A percentile compares a stretch with the other conserved stretches of the same genome.
Evolutionary conservation across 2,329 filamentous ascomycete genomes (phyloP).

Genomic region (Colletotrichum caudatum): DNA sequence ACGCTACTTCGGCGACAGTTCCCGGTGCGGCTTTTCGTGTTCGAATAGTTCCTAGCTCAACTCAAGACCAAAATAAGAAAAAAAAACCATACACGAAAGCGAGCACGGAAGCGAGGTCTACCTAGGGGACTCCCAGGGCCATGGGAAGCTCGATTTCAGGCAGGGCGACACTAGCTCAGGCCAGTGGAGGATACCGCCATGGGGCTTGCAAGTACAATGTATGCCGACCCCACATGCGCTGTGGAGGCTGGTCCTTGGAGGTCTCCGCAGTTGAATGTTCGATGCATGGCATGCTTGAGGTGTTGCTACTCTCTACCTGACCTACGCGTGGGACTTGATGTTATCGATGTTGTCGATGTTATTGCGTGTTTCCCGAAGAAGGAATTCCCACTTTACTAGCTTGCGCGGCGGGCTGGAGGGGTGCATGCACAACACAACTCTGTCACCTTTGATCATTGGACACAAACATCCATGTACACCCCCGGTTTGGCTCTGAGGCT

Average conservation of each 20-base stretch:
- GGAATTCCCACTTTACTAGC: constrained; percentile 26
- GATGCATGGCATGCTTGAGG: neutral
- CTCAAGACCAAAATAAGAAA: neutral
- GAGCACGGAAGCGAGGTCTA: too few species aligned
- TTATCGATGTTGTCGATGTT: too few species aligned
- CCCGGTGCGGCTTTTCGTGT: neutral
- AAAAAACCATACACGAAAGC: too few species aligned
- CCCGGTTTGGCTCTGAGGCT: too few species aligned
- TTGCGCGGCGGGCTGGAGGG: neutral
- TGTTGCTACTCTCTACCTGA: too few species aligned
- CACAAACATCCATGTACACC: neutral
- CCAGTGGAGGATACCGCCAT: neutral
- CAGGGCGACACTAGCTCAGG: neutral
- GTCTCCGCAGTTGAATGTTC: constrained; percentile 20
- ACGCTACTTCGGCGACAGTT: neutral
- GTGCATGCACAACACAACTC: neutral
- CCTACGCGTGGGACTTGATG: too few species aligned
- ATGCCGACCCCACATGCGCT: constrained; percentile 19
- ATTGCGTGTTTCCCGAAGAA: neutral
- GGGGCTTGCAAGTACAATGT: neutral
- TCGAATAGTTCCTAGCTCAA: neutral
- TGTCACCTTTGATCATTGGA: constrained; percentile 5
- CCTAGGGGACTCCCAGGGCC: neutral
- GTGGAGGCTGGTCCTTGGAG: constrained; percentile 14
- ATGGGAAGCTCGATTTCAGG: neutral